Percentiles rank a stretch among this genome's conserved stretches.
Conservation (phyloP, 2,329 filamentous ascomycete genomes). For the Talaromyces funiculosus region DNA sequence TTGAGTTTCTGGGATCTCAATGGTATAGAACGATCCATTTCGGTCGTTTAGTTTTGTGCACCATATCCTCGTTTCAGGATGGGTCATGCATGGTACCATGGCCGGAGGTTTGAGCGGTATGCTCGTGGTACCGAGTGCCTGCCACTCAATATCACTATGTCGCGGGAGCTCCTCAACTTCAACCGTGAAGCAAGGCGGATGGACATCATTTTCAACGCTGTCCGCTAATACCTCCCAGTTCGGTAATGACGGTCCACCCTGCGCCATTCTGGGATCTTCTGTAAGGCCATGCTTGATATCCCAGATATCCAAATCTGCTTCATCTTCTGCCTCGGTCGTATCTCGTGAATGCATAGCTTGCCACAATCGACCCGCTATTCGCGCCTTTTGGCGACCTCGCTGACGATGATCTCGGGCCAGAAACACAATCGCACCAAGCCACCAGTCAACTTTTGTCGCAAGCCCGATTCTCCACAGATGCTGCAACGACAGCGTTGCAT, state of each 20-base stretch:
- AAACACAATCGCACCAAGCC: slow-evolving; percentile 71
- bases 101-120: slow-evolving; percentile 18
- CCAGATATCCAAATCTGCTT: slow-evolving; percentile 42
- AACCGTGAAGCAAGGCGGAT: slow-evolving; percentile 61
- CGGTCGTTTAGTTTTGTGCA: slow-evolving; percentile 21
- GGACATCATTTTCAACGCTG: not conserved
- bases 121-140: slow-evolving; percentile 56
- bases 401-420: slow-evolving; percentile 45
- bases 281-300: slow-evolving; percentile 53
- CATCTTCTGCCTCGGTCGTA: slow-evolving; percentile 38
- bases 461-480: slow-evolving; percentile 80
- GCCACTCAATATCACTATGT: slow-evolving; percentile 75
- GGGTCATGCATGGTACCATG: slow-evolving; percentile 14
- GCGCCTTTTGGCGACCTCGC: slow-evolving; percentile 30
- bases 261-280: slow-evolving; percentile 35
- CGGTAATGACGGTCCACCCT: slow-evolving; percentile 20
- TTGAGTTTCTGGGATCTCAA: slow-evolving; percentile 25
- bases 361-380: slow-evolving; percentile 44
- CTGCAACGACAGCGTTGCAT: slow-evolving; percentile 71
- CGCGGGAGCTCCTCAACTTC: slow-evolving; percentile 74
- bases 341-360: slow-evolving; percentile 28
- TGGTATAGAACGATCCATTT: slow-evolving; percentile 22
- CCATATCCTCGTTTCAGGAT: slow-evolving; percentile 16
- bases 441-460: slow-evolving; percentile 66
- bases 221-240: slow-evolving; percentile 24